These are phyloP conservation scores for Lachnellula willkommii DNA, from an alignment of 2,329 filamentous ascomycete species.

Conservation along the genomic window DNA sequence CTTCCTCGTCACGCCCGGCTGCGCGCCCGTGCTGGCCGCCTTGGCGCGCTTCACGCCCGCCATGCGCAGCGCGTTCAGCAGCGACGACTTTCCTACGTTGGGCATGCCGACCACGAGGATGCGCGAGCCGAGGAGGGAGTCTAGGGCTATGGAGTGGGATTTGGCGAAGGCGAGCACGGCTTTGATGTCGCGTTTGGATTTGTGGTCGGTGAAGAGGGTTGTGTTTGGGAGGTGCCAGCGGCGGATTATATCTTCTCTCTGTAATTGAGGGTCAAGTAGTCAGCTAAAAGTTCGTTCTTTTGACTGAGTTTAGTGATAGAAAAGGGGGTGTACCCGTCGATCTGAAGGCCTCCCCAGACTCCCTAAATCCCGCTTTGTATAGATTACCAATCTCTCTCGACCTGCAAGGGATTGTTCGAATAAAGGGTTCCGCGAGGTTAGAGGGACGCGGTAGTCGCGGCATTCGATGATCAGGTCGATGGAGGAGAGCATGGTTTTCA, in stretches of 20 bases:
- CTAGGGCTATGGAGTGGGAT: slow-evolving; percentile 41
- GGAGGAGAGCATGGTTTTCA: slow-evolving; percentile 72
- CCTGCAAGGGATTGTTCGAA: slow-evolving; percentile 75
- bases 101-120: slow-evolving; percentile 94
- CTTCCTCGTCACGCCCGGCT: slow-evolving; percentile 86
- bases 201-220: slow-evolving; percentile 49
- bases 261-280: slow-evolving; percentile 17
- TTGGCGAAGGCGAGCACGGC: slow-evolving; percentile 44
- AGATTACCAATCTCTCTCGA: slow-evolving; percentile 73
- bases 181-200: slow-evolving; percentile 40
- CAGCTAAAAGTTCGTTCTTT: background rate
- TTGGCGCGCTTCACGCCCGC: slow-evolving; percentile 61
- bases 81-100: slow-evolving; percentile 90
- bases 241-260: slow-evolving; percentile 47
- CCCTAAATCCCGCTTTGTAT: slow-evolving; percentile 82
- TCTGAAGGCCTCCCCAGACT: slow-evolving; percentile 37
- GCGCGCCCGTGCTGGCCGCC: slow-evolving; percentile 74
- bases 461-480: slow-evolving; percentile 92
- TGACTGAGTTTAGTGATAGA: background rate
- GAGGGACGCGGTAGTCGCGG: slow-evolving; percentile 83
- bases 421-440: slow-evolving; percentile 83
- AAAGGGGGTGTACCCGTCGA: slow-evolving; percentile 34
- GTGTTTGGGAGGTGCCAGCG: slow-evolving; percentile 48
- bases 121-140: slow-evolving; percentile 73
- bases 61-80: slow-evolving; percentile 80